Conservation (phyloP, 2,329 filamentous ascomycete genomes). For the Botryosphaeria dothidea region DNA sequence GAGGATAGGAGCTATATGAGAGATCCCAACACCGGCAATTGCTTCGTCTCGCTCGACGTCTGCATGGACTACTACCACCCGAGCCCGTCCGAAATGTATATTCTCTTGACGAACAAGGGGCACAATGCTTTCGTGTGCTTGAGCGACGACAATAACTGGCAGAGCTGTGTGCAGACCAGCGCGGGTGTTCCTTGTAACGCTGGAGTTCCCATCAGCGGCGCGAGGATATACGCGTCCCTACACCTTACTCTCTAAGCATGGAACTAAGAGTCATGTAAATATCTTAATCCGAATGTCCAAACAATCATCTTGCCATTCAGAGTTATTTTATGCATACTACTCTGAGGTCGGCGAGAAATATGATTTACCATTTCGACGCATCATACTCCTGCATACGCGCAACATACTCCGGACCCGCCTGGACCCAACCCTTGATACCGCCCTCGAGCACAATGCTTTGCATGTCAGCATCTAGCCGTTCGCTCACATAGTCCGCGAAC, state of each 20-base stretch:
- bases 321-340: no score
- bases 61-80: background rate
- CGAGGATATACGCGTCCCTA: background rate
- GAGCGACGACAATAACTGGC: background rate
- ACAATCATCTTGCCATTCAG: no score
- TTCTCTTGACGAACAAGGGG: background rate
- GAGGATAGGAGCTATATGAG: background rate
- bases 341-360: no score
- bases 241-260: background rate
- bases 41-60: background rate
- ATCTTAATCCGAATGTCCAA: no score
- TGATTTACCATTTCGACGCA: background rate
- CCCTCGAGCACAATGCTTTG: constrained; percentile 53
- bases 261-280: no score
- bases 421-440: constrained; percentile 58
- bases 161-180: background rate
- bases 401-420: constrained; percentile 49
- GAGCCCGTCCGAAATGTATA: background rate
- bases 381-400: constrained; percentile 54
- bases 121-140: background rate
- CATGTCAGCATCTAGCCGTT: constrained; percentile 43
- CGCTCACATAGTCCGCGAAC: constrained; percentile 55
- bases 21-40: background rate
- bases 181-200: background rate
- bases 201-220: background rate